Evolutionary conservation across 179 eudicot species (phyloP), one percentile per base, ranked within the genome.

Genomic region (Heliamphora ciliata): DNA sequence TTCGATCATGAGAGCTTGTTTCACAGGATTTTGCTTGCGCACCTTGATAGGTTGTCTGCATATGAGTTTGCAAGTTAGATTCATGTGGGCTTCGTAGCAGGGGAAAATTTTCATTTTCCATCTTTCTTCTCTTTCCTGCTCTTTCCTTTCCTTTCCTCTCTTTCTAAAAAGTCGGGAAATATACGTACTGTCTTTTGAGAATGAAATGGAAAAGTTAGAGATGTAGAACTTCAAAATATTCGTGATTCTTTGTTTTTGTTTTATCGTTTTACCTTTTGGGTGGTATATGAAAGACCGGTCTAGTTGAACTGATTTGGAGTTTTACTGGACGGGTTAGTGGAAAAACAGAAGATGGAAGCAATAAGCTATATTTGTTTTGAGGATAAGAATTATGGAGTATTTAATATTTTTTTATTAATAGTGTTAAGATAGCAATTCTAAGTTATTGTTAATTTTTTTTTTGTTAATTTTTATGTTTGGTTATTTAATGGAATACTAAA

Each of bases 121-220:
- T 59, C 65, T 50, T 47, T 17, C 46, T 48, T 78, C 10, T 9
- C 1, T n/a, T 47, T 15, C 15, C 1, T 18, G 17, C 1, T 15
- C 14, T 55, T 15, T 55, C 11, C 11, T 5, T 55, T 55, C 13
- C 14, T 24, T 4, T 1, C 5, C 2, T 50, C 15, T 47, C 6
- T 8, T 21, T 54, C 18, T 21, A 31, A 31, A n/a, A 71, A 46
- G 68, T 68, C 52, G 76, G 75, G 81, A 67, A 79, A 79, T 79
- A 64, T 79, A 66, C 67, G 31, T 79, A 52, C 52, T 56, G 21
- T 31, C 1, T 54, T 14, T 54, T 9, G 81, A 67, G 52, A 54
- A 24, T 44, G 74, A 67, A 79, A 79, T 52, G 74, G 75, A 67
- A 66, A 51, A 79, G 59, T 50, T 65, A 52, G 24, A 51, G 40